phyloP scores from a whole-genome alignment of 1,284 basidiomycete species.

The Cutaneotrichosporon sp. region DNA sequence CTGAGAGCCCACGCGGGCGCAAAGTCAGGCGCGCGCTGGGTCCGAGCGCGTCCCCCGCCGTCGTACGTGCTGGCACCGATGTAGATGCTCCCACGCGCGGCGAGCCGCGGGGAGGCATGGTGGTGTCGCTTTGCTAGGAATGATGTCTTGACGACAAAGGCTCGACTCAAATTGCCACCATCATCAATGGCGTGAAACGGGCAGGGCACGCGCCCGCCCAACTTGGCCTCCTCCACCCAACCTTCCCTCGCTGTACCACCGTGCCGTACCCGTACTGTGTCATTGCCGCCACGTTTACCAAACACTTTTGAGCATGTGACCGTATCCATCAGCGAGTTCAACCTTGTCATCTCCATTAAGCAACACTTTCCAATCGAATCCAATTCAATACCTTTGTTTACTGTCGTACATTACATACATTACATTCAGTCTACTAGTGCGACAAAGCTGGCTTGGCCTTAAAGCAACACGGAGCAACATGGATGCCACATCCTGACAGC shows the following conservation, averaged over 20 bases:
- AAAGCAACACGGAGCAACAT: neutral
- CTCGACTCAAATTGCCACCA: neutral
- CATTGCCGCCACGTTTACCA: neutral
- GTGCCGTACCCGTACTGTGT: neutral
- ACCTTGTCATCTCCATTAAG: neutral
- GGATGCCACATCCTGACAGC: neutral
- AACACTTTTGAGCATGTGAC: neutral
- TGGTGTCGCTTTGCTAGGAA: neutral
- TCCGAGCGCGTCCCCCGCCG: neutral
- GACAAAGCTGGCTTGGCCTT: neutral
- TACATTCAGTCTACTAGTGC: neutral
- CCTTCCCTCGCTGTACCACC: neutral
- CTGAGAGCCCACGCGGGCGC: neutral
- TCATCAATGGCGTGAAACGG: neutral
- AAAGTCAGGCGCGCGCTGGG: constrained; percentile 5
- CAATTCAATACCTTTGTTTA: too few species aligned
- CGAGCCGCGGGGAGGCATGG: constrained; percentile 12
- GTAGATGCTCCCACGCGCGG: constrained; percentile 3
- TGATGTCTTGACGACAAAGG: neutral
- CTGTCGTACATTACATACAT: neutral
- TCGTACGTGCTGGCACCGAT: neutral
- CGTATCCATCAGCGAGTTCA: neutral
- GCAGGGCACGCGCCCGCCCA: constrained; percentile 1
- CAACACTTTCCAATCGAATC: neutral
- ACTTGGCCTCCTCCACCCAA: neutral